phyloP scores from a whole-genome alignment of 257 asterid species.

The Penstemon eatonii region DNA sequence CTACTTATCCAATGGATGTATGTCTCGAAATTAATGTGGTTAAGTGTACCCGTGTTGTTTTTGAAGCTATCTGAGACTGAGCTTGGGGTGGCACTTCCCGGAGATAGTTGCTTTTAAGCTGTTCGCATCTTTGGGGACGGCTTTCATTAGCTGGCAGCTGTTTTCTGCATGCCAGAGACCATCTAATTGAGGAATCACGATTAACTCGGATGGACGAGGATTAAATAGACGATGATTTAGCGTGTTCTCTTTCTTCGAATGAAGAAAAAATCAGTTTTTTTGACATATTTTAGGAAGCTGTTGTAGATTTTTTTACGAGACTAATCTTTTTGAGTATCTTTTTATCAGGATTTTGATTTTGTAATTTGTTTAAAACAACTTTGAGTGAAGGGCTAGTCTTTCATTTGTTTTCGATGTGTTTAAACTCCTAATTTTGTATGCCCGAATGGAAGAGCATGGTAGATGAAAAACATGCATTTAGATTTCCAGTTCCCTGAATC shows the following conservation, averaged over 20 bases:
- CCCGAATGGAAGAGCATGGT: too few species aligned
- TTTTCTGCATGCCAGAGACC: conserved; percentile 87
- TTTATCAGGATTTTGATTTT: neutral
- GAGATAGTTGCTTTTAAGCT: conserved; percentile 88
- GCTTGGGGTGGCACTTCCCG: conserved; percentile 89
- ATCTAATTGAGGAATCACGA: conserved; percentile 41
- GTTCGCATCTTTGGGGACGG: conserved; percentile 76
- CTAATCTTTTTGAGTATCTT: neutral
- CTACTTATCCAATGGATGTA: neutral
- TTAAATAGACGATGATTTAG: neutral
- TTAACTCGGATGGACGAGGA: neutral
- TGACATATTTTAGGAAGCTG: conserved; percentile 23
- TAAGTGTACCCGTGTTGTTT: neutral
- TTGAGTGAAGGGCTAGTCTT: too few species aligned
- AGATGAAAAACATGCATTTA: too few species aligned
- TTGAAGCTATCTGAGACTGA: conserved; percentile 76
- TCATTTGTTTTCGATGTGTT: too few species aligned
- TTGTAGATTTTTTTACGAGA: conserved; percentile 16
- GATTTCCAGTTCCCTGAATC: too few species aligned
- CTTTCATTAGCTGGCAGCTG: conserved; percentile 94
- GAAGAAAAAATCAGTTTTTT: neutral
- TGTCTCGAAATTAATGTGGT: neutral
- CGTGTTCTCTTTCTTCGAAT: neutral
- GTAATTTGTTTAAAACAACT: too few species aligned
- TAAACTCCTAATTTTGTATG: too few species aligned